Evolutionary conservation across 176 grass and related monocot genomes (phyloP).

Genomic region (Oryza punctata): DNA sequence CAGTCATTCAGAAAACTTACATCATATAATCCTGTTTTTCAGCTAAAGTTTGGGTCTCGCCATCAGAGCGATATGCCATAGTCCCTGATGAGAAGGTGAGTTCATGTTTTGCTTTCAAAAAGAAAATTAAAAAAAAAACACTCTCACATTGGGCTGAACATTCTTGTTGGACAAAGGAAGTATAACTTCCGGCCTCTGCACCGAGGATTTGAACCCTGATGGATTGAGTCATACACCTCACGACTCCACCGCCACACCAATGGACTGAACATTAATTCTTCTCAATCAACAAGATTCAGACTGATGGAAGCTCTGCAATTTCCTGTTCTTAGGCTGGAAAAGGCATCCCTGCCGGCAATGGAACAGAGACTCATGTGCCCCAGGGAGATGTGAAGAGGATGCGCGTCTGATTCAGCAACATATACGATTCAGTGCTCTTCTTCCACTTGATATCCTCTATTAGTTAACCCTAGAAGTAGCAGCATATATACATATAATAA

Average conservation of each 20-base stretch:
- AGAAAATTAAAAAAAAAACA: background rate
- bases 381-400: slow-evolving; percentile 64
- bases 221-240: too few species aligned
- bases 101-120: background rate
- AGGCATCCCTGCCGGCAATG: slow-evolving; percentile 41
- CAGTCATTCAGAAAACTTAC: background rate
- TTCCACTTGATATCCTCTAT: background rate
- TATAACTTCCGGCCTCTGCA: too few species aligned
- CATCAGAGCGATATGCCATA: slow-evolving; percentile 72
- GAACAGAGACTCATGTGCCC: slow-evolving; percentile 43
- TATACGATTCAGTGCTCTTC: background rate
- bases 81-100: slow-evolving; percentile 80
- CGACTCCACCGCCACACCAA: too few species aligned
- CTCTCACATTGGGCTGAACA: background rate
- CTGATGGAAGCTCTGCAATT: slow-evolving; percentile 10
- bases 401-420: slow-evolving; percentile 44
- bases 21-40: slow-evolving; percentile 23
- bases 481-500: slow-evolving; percentile 16
- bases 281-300: background rate
- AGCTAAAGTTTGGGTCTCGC: slow-evolving; percentile 68
- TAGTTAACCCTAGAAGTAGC: slow-evolving; percentile 4
- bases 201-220: too few species aligned
- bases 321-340: slow-evolving; percentile 41
- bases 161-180: too few species aligned
- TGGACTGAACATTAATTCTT: background rate